phyloP scores from a whole-genome alignment of 2,329 filamentous ascomycete species.

The Conoideocrella luteorostrata region DNA sequence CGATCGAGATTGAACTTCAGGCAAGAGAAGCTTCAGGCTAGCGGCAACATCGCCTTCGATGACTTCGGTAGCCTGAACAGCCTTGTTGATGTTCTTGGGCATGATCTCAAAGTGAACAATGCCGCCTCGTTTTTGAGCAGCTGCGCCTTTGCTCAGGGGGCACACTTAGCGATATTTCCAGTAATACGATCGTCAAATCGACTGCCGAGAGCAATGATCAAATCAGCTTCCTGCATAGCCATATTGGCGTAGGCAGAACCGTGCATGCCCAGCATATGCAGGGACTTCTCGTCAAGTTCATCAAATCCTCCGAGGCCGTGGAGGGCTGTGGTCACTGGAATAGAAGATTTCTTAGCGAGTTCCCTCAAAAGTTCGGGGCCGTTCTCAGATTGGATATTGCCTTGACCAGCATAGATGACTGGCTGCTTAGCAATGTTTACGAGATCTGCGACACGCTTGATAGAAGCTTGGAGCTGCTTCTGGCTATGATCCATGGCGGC shows the following conservation, averaged over 20 bases:
- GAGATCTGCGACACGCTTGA: conserved; percentile 71
- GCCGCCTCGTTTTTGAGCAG: conserved; percentile 77
- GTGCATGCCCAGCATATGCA: conserved; percentile 99
- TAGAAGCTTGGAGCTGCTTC: conserved; percentile 66
- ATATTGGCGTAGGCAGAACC: conserved; percentile 96
- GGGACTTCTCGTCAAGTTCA: conserved; percentile 85
- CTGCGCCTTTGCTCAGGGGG: conserved; percentile 82
- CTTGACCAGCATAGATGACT: conserved; percentile 90
- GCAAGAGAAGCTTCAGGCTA: conserved; percentile 71
- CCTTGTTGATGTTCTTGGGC: conserved; percentile 99
- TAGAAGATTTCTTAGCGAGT: conserved; percentile 81
- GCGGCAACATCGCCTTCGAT: conserved; percentile 85
- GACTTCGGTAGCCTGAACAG: conserved; percentile 91
- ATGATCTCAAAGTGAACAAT: conserved; percentile 98
- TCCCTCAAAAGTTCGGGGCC: conserved; percentile 75
- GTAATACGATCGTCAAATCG: conserved; percentile 97
- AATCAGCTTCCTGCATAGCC: conserved; percentile 93
- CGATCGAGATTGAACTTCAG: conserved; percentile 57
- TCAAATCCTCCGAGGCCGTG: conserved; percentile 90
- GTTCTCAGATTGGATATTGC: conserved; percentile 72
- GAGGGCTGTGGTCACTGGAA: conserved; percentile 93
- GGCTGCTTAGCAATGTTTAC: conserved; percentile 90
- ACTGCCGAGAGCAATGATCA: conserved; percentile 89
- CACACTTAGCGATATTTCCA: conserved; percentile 73
- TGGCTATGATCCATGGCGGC: conserved; percentile 68